Evolutionary conservation across 2,329 filamentous ascomycete genomes (phyloP).

Genomic region (Pseudogymnoascus sp.): DNA sequence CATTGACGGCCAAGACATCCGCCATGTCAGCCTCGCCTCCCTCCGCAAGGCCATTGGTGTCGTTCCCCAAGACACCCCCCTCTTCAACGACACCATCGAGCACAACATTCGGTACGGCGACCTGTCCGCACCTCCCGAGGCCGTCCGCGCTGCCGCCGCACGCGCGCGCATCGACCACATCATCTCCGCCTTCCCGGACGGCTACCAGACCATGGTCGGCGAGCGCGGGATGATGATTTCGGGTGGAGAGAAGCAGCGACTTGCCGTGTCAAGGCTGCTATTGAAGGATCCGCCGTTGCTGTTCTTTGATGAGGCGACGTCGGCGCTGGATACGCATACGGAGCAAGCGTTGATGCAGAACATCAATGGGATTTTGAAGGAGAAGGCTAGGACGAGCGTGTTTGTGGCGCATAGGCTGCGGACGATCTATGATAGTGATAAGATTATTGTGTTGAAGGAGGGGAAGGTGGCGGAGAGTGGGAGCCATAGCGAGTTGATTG

Average conservation of each 20-base stretch:
- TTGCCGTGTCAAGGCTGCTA: slow-evolving; percentile 75
- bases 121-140: slow-evolving; percentile 63
- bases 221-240: slow-evolving; percentile 96
- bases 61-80: slow-evolving; percentile 90
- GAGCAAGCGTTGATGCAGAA: slow-evolving; percentile 85
- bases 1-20: slow-evolving; percentile 89
- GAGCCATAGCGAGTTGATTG: slow-evolving; percentile 76
- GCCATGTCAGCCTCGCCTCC: slow-evolving; percentile 72
- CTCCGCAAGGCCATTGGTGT: slow-evolving; percentile 82
- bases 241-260: slow-evolving; percentile 84
- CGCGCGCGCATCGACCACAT: slow-evolving; percentile 80
- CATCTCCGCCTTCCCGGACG: slow-evolving; percentile 71
- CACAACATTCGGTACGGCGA: slow-evolving; percentile 94
- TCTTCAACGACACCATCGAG: slow-evolving; percentile 94
- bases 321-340: slow-evolving; percentile 85
- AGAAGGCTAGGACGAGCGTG: slow-evolving; percentile 82
- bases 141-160: slow-evolving; percentile 68
- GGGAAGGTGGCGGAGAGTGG: slow-evolving; percentile 83
- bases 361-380: slow-evolving; percentile 84
- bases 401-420: slow-evolving; percentile 89
- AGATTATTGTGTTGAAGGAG: slow-evolving; percentile 83
- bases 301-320: slow-evolving; percentile 94
- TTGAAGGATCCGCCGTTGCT: slow-evolving; percentile 83
- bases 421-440: slow-evolving; percentile 87
- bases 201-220: slow-evolving; percentile 84